These are phyloP conservation scores for Rasamsonia emersonii DNA, from an alignment of 2,329 filamentous ascomycete genomes.

Conservation along the genomic window DNA sequence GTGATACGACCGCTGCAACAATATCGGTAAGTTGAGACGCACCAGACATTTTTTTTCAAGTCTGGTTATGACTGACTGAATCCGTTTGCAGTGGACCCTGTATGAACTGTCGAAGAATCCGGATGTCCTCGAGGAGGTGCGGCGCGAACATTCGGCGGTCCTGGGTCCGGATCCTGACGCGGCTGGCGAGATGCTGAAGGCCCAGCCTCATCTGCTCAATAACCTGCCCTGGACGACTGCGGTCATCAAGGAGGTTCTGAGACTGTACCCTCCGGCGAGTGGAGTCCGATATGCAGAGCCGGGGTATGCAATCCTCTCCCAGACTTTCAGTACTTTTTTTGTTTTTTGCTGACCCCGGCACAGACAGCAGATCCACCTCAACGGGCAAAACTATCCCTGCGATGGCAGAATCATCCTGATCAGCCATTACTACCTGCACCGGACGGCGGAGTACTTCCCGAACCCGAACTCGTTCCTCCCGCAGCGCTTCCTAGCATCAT, in stretches of 20 bases:
- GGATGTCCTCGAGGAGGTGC: constrained; percentile 25
- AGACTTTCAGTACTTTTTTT: no score
- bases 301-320: no score
- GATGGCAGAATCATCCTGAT: constrained; percentile 1
- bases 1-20: no score
- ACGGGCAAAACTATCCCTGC: background rate
- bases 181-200: constrained; percentile 30
- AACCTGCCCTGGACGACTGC: constrained; percentile 45
- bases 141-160: constrained; percentile 44
- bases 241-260: constrained; percentile 47
- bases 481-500: constrained; percentile 1
- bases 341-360: background rate
- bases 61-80: constrained; percentile 18
- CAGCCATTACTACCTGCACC: background rate
- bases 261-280: constrained; percentile 40
- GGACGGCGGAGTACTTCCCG: background rate
- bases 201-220: constrained; percentile 40
- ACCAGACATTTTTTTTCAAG: constrained; percentile 25
- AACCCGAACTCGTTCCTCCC: background rate
- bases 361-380: no score
- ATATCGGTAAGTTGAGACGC: no score
- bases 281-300: constrained; percentile 1
- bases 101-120: constrained; percentile 32
- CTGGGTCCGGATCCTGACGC: constrained; percentile 37
- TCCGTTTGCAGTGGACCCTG: constrained; percentile 25